Percentiles rank a stretch among this genome's conserved stretches.
These are phyloP conservation scores for Helenozyma rhizophorensis DNA, from an alignment of 805 yeast species.

Conservation along the genomic window DNA sequence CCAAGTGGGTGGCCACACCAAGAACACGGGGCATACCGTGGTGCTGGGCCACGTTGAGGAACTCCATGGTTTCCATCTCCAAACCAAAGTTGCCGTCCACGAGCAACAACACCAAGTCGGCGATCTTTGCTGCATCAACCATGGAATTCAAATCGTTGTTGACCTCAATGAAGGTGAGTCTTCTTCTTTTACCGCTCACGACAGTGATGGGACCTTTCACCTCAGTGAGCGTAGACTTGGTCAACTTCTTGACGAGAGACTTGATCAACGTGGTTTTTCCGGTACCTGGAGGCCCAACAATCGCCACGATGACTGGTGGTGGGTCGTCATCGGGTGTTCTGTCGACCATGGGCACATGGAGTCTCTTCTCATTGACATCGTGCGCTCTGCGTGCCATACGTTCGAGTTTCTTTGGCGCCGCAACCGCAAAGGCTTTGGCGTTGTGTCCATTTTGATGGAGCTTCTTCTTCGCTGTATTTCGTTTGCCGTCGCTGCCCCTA, in stretches of 20 bases:
- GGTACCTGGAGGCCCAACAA: constrained; percentile 98
- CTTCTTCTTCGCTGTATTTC: constrained; percentile 73
- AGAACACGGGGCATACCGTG: constrained; percentile 98
- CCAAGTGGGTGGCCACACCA: constrained; percentile 94
- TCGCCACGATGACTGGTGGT: constrained; percentile 93
- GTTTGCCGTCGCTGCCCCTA: constrained; percentile 47
- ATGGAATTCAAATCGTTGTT: constrained; percentile 89
- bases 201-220: constrained; percentile 95
- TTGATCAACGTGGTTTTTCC: constrained; percentile 93
- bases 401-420: constrained; percentile 76
- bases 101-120: constrained; percentile 83
- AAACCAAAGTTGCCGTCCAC: constrained; percentile 97
- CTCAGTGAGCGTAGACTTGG: constrained; percentile 82
- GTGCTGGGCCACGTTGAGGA: constrained; percentile 90
- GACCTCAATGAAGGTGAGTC: constrained; percentile 91
- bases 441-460: constrained; percentile 76
- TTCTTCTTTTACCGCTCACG: constrained; percentile 89
- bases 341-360: constrained; percentile 97
- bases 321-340: constrained; percentile 97
- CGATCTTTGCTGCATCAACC: constrained; percentile 94
- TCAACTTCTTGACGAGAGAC: constrained; percentile 79
- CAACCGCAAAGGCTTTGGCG: constrained; percentile 41
- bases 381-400: constrained; percentile 78
- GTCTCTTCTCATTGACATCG: constrained; percentile 75
- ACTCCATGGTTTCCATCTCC: constrained; percentile 99